Evolutionary conservation across 2,329 filamentous ascomycete species (phyloP), one percentile per base, ranked within the genome.

Genomic region (Colletotrichum shisoi): DNA sequence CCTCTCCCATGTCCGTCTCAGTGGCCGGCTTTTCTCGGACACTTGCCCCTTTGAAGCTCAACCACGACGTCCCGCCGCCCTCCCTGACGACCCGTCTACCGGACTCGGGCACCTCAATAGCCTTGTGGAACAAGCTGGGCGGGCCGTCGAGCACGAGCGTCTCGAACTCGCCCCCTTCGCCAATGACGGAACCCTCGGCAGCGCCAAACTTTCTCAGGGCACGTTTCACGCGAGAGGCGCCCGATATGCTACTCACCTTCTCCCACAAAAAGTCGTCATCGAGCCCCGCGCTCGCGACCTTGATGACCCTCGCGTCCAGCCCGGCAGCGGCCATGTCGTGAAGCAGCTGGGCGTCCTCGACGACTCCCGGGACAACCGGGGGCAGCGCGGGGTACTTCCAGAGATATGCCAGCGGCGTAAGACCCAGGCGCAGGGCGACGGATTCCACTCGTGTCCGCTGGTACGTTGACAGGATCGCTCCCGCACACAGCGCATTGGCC

Each of bases 101-200:
- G 4, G 77, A 76, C 2, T 86, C 83, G 0, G 79, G 79, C 39
- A 97, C 81, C 48, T 82, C 80, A 69, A 98, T 90, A 58, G 83
- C 85, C 70, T 84, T 85, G 78, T 86, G 90, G 84, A 95, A 97
- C 67, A 97, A 76, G 57, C 81, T 80, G 0, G 74, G 73, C 9
- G 94, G 94, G 12, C 94, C 95, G 77, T 93, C 88, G 42, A 98
- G 74, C 51, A 95, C 93, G 59, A 98, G 81, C 37, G 93, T 98
- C 84, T 98, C 95, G 77, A 96, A 98, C 81, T 98, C 95, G 3
- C 95, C 95, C 6, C 95, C 95, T 76, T 98, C 95, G 1, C 95
- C 95, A 19, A 98, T 79, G 11, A 94, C 87, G 9, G 91, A 91
- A 0, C 91, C 93, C 68, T 85, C 81, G 73, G 80, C 81, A 69